A percentile compares a stretch with the other conserved stretches of the same genome.
Evolutionary conservation across 176 grass and related monocot species (phyloP).

Genomic region (Triticum dicoccoides): DNA sequence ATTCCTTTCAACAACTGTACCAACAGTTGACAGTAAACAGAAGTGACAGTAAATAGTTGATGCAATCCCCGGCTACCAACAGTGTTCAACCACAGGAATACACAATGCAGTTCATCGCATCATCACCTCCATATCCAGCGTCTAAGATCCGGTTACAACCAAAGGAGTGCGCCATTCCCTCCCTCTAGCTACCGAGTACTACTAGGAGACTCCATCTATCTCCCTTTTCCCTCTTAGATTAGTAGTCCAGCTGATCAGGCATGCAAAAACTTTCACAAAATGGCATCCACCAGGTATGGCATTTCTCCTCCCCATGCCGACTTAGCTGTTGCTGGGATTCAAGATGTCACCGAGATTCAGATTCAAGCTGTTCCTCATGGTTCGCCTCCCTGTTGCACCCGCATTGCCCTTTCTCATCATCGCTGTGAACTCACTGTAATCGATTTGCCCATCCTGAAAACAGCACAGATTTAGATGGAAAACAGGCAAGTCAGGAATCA

Average conservation of each 20-base stretch:
- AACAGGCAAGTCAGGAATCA: not conserved
- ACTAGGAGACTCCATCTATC: slow-evolving; percentile 29
- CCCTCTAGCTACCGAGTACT: slow-evolving; percentile 7
- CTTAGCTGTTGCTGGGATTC: slow-evolving; percentile 46
- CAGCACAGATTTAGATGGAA: not conserved
- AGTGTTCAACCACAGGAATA: slow-evolving; percentile 20
- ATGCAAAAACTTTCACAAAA: slow-evolving; percentile 29
- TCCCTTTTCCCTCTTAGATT: not conserved
- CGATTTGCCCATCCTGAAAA: slow-evolving; percentile 94
- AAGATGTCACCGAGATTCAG: slow-evolving; percentile 76
- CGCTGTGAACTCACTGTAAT: slow-evolving; percentile 80
- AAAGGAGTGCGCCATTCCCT: slow-evolving; percentile 17
- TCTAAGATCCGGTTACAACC: not conserved
- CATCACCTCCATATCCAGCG: not conserved
- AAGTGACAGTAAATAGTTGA: too few relatives aligned
- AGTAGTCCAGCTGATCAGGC: not conserved
- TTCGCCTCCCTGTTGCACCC: slow-evolving; percentile 57
- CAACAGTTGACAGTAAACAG: slow-evolving; percentile 3
- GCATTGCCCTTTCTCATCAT: slow-evolving; percentile 98
- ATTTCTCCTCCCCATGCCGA: not conserved
- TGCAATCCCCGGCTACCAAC: not conserved
- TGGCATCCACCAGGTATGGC: not conserved
- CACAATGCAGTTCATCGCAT: slow-evolving; percentile 26
- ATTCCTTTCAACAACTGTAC: not conserved
- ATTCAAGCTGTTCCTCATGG: slow-evolving; percentile 66